Evolutionary conservation across 2,329 filamentous ascomycete species (phyloP), one percentile per base, ranked within the genome.

Genomic region (Madurella mycetomatis): DNA sequence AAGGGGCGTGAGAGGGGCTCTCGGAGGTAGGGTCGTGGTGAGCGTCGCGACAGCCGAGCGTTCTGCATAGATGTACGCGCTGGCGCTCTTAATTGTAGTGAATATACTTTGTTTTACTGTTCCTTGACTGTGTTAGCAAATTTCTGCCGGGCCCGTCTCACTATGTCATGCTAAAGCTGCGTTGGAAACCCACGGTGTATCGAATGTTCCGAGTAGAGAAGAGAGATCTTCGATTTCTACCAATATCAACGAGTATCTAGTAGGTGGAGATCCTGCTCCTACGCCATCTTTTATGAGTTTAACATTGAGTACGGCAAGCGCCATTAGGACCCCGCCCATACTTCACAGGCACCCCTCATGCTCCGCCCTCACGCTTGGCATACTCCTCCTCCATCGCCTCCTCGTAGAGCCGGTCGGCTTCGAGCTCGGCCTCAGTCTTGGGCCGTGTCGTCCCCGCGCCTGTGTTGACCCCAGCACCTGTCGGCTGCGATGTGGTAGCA

Each of bases 321-420:
- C 11, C 34, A 37, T 37, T 9, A 31, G 37, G 9, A 25, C 3
- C 25, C 25, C 4, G 25, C 25, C 25, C 25, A 7, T 25, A 25
- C 7, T 7, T 25, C 25, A 7, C 25, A 25, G 11, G 16, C 2
- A 12, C 32, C 9, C 31, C n/a, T 57, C 48, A 80, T 15, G 76
- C 71, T 30, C 78, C 78, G 7, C 78, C 78, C 49, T 80, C 78
- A 39, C 77, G 67, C 71, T 79, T 81, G 43, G 77, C 78, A 58
- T 80, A 81, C 66, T 80, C 77, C 42, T 81, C 78, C 69, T 81
- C 78, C 64, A 81, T 80, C 4, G 69, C 66, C 66, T 80, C 77
- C 56, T 80, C 76, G 49, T 81, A 81, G 41, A 72, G 53, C 19
- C 72, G 65, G 59, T 81, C 78, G 1, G 78, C 78, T 60, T 78